Conservation (phyloP, 2,329 filamentous ascomycete genomes). For the Aspergillus piperis region DNA sequence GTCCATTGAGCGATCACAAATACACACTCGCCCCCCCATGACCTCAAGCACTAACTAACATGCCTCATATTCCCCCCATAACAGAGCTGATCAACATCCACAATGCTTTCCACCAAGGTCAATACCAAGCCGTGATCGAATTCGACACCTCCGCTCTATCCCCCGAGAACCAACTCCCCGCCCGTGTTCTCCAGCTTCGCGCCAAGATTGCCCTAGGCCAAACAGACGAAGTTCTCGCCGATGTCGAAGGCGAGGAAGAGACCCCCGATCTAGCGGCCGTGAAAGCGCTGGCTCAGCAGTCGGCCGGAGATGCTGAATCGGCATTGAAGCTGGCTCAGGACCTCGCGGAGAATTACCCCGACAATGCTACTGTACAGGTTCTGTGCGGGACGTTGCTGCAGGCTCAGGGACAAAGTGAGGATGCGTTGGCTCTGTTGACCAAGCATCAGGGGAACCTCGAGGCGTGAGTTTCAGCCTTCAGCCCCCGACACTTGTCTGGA, state of each 20-base stretch:
- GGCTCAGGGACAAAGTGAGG: slow-evolving; percentile 76
- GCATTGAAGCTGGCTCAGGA: slow-evolving; percentile 66
- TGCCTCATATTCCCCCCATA: slow-evolving; percentile 17
- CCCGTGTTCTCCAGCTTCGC: slow-evolving; percentile 76
- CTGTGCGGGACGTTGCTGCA: slow-evolving; percentile 80
- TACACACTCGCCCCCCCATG: background rate
- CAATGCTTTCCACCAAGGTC: slow-evolving; percentile 71
- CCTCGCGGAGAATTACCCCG: slow-evolving; percentile 65
- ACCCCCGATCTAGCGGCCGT: slow-evolving; percentile 76
- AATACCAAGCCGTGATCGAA: slow-evolving; percentile 83
- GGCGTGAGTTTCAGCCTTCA: slow-evolving; percentile 60
- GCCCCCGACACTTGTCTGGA: no score
- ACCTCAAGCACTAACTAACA: slow-evolving; percentile 6
- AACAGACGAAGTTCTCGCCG: slow-evolving; percentile 69
- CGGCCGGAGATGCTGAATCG: slow-evolving; percentile 60
- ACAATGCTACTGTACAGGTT: slow-evolving; percentile 80
- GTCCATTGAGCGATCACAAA: background rate
- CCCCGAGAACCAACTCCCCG: slow-evolving; percentile 72
- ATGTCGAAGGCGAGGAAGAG: slow-evolving; percentile 63
- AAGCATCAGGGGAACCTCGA: slow-evolving; percentile 81
- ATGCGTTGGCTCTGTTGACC: slow-evolving; percentile 75
- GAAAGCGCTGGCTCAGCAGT: slow-evolving; percentile 70
- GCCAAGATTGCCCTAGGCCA: slow-evolving; percentile 82
- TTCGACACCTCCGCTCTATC: slow-evolving; percentile 82
- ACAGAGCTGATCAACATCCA: slow-evolving; percentile 68